Evolutionary conservation across 148 eudicot species (phyloP).

Genomic region (Talinum fruticosum): DNA sequence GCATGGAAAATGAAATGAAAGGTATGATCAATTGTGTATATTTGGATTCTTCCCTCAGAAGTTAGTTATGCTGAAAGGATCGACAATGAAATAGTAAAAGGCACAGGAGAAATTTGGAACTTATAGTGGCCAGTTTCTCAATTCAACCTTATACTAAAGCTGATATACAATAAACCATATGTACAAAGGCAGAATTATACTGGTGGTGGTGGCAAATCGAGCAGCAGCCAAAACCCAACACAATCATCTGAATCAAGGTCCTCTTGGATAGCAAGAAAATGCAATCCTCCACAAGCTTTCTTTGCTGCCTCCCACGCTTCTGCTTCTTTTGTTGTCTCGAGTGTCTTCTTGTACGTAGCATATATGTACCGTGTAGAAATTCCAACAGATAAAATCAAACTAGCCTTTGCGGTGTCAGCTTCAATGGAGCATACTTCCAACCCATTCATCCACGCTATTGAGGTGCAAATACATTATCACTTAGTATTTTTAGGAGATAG

Average conservation of each 20-base stretch:
- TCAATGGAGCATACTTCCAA: slow-evolving; percentile 88
- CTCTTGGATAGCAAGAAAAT: slow-evolving; percentile 89
- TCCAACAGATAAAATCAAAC: slow-evolving; percentile 72
- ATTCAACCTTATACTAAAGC: neutral
- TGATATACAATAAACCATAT: neutral
- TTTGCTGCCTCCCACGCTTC: slow-evolving; percentile 98
- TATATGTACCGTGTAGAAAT: slow-evolving; percentile 72
- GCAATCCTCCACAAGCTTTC: slow-evolving; percentile 78
- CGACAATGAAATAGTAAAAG: neutral
- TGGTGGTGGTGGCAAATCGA: slow-evolving; percentile 92
- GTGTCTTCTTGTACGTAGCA: slow-evolving; percentile 73
- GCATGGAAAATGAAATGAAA: neutral
- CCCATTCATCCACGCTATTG: slow-evolving; percentile 98
- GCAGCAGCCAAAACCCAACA: slow-evolving; percentile 91
- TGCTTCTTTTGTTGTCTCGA: slow-evolving; percentile 66
- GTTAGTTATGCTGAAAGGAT: neutral
- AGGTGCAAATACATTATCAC: neutral
- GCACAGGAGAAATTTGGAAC: neutral
- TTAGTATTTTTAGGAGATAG: neutral
- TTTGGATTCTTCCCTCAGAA: neutral
- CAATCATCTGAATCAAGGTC: slow-evolving; percentile 86
- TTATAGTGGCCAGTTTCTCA: neutral
- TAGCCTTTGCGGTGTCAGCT: slow-evolving; percentile 57
- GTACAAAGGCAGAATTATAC: slow-evolving; percentile 37
- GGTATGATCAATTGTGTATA: neutral